Conservation (phyloP, 768 basidiomycete species). For the Phlebiopsis flavidoalba region DNA sequence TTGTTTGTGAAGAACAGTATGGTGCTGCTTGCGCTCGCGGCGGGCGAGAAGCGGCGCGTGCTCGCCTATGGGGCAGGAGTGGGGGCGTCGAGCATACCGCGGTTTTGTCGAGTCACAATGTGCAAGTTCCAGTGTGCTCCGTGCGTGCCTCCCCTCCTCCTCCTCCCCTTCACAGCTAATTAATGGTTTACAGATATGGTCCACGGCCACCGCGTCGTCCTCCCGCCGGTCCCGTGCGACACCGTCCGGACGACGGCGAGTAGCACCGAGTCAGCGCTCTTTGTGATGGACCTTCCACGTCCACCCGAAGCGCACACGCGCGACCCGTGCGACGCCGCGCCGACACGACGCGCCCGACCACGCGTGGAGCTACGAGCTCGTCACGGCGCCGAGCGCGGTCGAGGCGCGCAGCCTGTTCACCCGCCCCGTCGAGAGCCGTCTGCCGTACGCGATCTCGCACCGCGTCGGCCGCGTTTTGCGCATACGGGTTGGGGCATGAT, state of each 20-base stretch:
- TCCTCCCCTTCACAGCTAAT: background rate
- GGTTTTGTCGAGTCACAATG: slow-evolving; percentile 26
- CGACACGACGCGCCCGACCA: background rate
- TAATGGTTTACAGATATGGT: slow-evolving; percentile 32
- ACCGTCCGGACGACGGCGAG: slow-evolving; percentile 14
- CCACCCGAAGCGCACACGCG: slow-evolving; percentile 18
- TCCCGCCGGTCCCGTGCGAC: slow-evolving; percentile 10
- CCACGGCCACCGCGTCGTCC: slow-evolving; percentile 35
- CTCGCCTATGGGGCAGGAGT: slow-evolving; percentile 31
- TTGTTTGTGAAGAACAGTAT: slow-evolving; percentile 30
- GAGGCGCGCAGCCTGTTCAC: slow-evolving; percentile 9
- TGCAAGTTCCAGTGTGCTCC: slow-evolving; percentile 35
- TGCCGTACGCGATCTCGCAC: slow-evolving; percentile 17
- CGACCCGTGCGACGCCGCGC: slow-evolving; percentile 12
- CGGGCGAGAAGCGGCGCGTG: background rate
- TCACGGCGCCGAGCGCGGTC: background rate
- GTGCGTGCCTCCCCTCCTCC: background rate
- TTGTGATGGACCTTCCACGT: slow-evolving; percentile 30
- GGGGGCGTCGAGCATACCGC: slow-evolving; percentile 33
- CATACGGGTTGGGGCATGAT: slow-evolving; percentile 40
- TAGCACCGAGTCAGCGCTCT: slow-evolving; percentile 17
- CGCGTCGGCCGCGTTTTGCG: slow-evolving; percentile 8
- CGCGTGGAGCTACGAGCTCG: background rate
- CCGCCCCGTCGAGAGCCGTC: slow-evolving; percentile 11
- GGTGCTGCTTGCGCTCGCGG: slow-evolving; percentile 17